phyloP scores from a whole-genome alignment of 2,329 filamentous ascomycete species.

The Claviceps digitariae region DNA sequence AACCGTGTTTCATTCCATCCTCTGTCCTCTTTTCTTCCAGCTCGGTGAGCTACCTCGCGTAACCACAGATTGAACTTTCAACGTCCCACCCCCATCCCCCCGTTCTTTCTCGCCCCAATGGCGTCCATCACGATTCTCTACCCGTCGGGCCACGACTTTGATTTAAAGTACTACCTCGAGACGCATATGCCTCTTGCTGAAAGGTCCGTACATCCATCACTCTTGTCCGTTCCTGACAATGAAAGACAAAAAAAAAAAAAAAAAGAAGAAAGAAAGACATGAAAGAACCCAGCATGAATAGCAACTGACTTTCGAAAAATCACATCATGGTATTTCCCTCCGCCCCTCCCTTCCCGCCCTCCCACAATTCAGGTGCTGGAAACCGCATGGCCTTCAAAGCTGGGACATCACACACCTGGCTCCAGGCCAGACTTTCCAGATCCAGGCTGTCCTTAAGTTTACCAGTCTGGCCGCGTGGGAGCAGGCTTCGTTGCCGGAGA shows the following conservation, averaged over 20 bases:
- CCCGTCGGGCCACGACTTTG: constrained; percentile 13
- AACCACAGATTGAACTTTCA: no score
- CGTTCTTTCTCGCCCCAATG: constrained; percentile 2
- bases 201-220: constrained; percentile 7
- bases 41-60: no score
- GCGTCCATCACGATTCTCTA: constrained; percentile 14
- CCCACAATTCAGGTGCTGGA: constrained; percentile 9
- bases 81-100: background rate
- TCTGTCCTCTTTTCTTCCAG: no score
- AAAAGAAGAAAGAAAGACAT: no score
- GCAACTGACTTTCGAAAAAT: no score
- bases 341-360: no score
- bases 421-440: constrained; percentile 10
- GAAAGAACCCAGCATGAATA: no score
- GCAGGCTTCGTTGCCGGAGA: constrained; percentile 4
- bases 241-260: no score
- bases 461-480: constrained; percentile 10
- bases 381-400: constrained; percentile 8
- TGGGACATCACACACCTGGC: constrained; percentile 12
- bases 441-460: constrained; percentile 14
- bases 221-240: no score
- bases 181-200: constrained; percentile 15
- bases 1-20: no score
- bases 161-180: constrained; percentile 14
- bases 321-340: background rate